A percentile compares a stretch with the other conserved stretches of the same genome.
These are phyloP conservation scores for Saccharomyces paradoxus DNA, from an alignment of 805 yeast species.

Conservation along the genomic window DNA sequence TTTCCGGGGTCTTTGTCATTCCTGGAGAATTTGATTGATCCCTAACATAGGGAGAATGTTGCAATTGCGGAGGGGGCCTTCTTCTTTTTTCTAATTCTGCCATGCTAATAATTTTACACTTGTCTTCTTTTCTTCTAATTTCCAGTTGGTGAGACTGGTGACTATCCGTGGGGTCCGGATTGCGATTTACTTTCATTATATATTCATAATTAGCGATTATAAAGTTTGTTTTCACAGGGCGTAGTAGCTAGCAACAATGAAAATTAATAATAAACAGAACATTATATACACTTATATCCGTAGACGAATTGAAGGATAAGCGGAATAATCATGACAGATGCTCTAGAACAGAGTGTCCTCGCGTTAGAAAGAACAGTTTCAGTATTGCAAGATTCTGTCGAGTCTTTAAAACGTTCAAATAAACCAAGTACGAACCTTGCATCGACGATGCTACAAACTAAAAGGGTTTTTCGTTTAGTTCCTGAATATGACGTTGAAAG, in stretches of 20 bases:
- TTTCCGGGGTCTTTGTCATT: neutral
- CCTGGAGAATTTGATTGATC: neutral
- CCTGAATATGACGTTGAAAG: constrained; percentile 30
- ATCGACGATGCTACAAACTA: constrained; percentile 18
- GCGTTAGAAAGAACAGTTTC: constrained; percentile 17
- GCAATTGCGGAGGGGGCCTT: constrained; percentile 6
- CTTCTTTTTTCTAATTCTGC: constrained; percentile 14
- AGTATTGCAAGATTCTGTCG: constrained; percentile 17
- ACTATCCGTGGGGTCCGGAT: neutral
- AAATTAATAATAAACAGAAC: neutral
- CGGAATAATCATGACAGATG: constrained; percentile 15
- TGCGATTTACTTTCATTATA: neutral
- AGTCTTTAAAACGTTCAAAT: constrained; percentile 11
- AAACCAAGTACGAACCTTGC: constrained; percentile 18
- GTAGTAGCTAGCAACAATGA: neutral
- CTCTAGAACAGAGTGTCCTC: constrained; percentile 17
- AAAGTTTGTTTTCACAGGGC: neutral
- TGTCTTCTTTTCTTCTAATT: neutral
- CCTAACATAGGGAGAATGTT: constrained; percentile 6
- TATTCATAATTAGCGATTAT: neutral
- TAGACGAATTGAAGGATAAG: neutral
- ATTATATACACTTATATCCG: neutral
- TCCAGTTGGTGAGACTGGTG: neutral
- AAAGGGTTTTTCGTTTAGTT: constrained; percentile 24
- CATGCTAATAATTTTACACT: constrained; percentile 1